phyloP scores from a whole-genome alignment of 2,329 filamentous ascomycete species.

The Fusarium chlamydosporum region DNA sequence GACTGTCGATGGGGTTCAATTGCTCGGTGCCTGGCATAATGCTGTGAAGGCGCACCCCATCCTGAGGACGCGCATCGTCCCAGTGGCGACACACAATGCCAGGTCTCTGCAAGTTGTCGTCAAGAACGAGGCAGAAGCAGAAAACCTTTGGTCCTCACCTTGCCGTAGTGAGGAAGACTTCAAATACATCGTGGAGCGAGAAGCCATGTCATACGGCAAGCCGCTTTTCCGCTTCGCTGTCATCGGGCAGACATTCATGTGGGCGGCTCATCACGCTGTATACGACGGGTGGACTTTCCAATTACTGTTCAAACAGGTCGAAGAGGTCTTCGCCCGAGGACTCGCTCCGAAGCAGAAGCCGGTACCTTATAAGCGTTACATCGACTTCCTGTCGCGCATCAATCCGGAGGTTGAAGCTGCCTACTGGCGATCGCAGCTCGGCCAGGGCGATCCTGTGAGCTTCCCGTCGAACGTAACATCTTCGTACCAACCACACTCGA shows the following conservation, averaged over 20 bases:
- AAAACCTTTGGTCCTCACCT: slow-evolving; percentile 4
- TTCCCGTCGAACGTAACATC: slow-evolving; percentile 15
- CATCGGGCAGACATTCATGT: slow-evolving; percentile 13
- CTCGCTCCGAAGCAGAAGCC: slow-evolving; percentile 14
- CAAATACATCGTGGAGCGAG: slow-evolving; percentile 14
- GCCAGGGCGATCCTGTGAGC: slow-evolving; percentile 17
- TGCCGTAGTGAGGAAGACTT: slow-evolving; percentile 12
- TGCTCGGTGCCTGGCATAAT: slow-evolving; percentile 55
- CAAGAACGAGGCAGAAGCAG: slow-evolving; percentile 58
- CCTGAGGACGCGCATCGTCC: slow-evolving; percentile 55
- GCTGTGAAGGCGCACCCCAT: slow-evolving; percentile 60
- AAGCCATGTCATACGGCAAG: slow-evolving; percentile 17
- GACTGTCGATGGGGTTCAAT: slow-evolving; percentile 27
- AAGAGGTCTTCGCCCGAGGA: slow-evolving; percentile 9
- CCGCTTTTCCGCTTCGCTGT: slow-evolving; percentile 17
- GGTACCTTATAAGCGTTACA: slow-evolving; percentile 14
- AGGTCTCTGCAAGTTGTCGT: slow-evolving; percentile 56
- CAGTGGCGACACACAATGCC: slow-evolving; percentile 14
- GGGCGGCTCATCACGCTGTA: slow-evolving; percentile 16
- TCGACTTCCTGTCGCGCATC: slow-evolving; percentile 11
- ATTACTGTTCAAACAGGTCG: slow-evolving; percentile 15
- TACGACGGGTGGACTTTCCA: slow-evolving; percentile 18
- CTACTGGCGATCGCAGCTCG: slow-evolving; percentile 17
- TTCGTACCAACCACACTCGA: slow-evolving; percentile 18
- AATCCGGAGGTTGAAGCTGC: slow-evolving; percentile 16